Evolutionary conservation across 176 grass and related monocot genomes (phyloP), one percentile per base, ranked within the genome.

Genomic region (Thalia dealbata): DNA sequence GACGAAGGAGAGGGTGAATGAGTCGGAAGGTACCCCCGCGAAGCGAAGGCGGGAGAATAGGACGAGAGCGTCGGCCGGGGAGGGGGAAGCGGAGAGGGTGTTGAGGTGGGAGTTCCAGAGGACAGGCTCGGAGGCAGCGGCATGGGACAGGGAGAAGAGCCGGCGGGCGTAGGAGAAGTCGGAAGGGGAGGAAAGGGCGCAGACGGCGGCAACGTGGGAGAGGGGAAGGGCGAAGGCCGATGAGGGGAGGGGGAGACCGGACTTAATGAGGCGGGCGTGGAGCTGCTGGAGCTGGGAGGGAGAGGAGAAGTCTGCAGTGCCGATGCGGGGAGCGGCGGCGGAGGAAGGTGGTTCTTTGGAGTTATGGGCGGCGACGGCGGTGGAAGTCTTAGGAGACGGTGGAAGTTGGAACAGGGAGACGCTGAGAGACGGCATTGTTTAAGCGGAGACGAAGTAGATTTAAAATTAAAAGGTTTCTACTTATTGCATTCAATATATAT

Each of bases 231-330:
- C 61, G 24, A 25, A 23, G 38, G 38, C 16, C 16, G 38, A 68
- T 30, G 79, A 50, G 51, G 79, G 67, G 54, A 58, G 32, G 19
- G 79, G 71, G 6, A 74, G 60, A 18, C 61, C 61, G 16, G 56
- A 56, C 65, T 81, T 81, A 71, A 81, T 50, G 71, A 73, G 61
- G 27, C 29, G 71, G 50, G 79, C 71, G 45, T 81, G 79, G 56
- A 81, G 79, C 21, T 81, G 71, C 29, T 59, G 71, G 30, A 81
- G 44, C 25, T 75, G 21, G 19, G 50, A 81, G n/a, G 71, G 71
- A 18, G 79, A 59, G 56, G 71, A 60, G 48, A 81, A 81, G 63
- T 69, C 35, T 1, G 65, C 8, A 19, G 22, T 12, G 64, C 18
- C 14, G 18, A 16, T 42, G 64, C 16, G 25, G 22, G 6, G 61